A percentile compares a stretch with the other conserved stretches of the same genome.
These are phyloP conservation scores for Ophiostoma himal-ulmi DNA, from an alignment of 2,329 filamentous ascomycete genomes.

Conservation along the genomic window DNA sequence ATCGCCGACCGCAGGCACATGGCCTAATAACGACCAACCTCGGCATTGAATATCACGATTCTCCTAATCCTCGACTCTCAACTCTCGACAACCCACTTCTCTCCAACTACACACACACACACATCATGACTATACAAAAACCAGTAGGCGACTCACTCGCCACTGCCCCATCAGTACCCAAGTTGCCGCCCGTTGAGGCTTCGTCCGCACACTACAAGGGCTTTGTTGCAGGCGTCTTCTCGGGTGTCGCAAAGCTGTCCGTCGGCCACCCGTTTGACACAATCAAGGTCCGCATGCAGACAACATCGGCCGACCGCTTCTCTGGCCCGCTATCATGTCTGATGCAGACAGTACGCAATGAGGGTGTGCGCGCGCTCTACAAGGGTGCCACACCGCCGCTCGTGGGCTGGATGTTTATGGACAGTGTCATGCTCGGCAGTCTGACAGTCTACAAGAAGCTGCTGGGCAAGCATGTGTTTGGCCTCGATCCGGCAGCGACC, in stretches of 20 bases:
- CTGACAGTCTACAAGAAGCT: conserved; percentile 84
- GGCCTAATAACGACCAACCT: background rate
- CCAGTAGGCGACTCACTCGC: conserved; percentile 9
- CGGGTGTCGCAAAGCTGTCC: conserved; percentile 81
- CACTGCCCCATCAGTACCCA: conserved; percentile 3
- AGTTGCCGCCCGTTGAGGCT: conserved; percentile 23
- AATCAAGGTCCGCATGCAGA: conserved; percentile 92
- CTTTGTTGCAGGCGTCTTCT: conserved; percentile 96
- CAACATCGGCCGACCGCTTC: conserved; percentile 71
- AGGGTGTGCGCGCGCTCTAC: conserved; percentile 81
- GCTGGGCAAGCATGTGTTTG: conserved; percentile 72
- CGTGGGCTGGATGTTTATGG: conserved; percentile 99
- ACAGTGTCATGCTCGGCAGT: conserved; percentile 82
- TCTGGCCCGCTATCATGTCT: conserved; percentile 80
- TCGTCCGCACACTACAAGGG: conserved; percentile 69
- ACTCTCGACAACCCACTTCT: background rate
- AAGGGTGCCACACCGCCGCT: conserved; percentile 90
- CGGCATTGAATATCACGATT: background rate
- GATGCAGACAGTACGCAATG: conserved; percentile 74
- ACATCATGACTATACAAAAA: conserved; percentile 19
- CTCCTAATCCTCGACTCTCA: background rate
- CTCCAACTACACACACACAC: background rate
- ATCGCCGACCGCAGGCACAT: background rate
- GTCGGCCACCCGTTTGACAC: conserved; percentile 83
- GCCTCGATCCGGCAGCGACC: conserved; percentile 36